Evolutionary conservation across 1,284 basidiomycete genomes (phyloP), one percentile per base, ranked within the genome.

Genomic region (Earliella scabrosa): DNA sequence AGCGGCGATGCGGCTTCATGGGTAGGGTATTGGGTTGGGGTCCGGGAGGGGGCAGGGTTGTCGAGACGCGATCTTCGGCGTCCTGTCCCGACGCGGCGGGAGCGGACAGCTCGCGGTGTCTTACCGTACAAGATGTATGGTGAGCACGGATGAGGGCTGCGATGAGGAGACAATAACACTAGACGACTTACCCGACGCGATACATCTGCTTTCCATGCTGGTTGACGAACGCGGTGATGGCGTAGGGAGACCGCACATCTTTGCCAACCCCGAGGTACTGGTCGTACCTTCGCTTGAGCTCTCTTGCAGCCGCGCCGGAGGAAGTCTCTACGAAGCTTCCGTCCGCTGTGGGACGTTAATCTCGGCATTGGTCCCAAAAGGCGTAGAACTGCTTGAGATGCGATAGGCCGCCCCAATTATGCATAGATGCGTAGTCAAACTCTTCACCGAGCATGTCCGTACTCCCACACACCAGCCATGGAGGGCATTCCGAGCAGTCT

Each of bases 321-420:
- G 88, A 82, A 2, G 88, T 92, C 67, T 93, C 90, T 29, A 92
- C 82, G 67, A 87, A 93, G 48, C 78, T 87, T 56, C 84, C 84
- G 67, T 92, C 88, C 40, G 61, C 67, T 69, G 52, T 34, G 50
- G 23, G 23, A 45, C 31, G 48, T 23, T 45, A 23, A 45, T 24
- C 21, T 56, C 29, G 48, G 45, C 20, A 29, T n/a, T 32, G 32
- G 45, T 41, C 26, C 23, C n/a, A n/a, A n/a, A n/a, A n/a, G n/a
- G n/a, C n/a, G n/a, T n/a, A n/a, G n/a, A n/a, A n/a, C n/a, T n/a
- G n/a, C n/a, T n/a, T n/a, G n/a, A n/a, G n/a, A n/a, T n/a, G n/a
- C n/a, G n/a, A n/a, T n/a, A n/a, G n/a, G n/a, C n/a, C n/a, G n/a
- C n/a, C n/a, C n/a, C n/a, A n/a, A n/a, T n/a, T n/a, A n/a, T n/a